Evolutionary conservation across 768 basidiomycete species (phyloP).

Genomic region (Boletellus emodensis): DNA sequence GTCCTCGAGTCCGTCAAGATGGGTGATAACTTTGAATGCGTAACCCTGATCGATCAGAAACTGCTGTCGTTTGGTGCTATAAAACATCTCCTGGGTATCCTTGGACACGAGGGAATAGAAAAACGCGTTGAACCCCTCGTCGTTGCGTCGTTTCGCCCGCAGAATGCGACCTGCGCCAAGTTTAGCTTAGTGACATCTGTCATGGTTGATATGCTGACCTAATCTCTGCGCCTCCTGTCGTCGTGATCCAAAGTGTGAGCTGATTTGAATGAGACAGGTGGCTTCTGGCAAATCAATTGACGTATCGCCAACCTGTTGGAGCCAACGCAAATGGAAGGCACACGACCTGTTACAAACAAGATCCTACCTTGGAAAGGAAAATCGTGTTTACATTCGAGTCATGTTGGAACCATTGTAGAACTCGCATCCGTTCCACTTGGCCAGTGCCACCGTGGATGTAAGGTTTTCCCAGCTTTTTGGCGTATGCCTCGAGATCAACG

Average conservation of each 20-base stretch:
- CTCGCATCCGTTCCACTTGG: slow-evolving; percentile 92
- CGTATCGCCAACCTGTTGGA: slow-evolving; percentile 85
- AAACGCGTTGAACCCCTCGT: slow-evolving; percentile 99
- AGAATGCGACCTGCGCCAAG: slow-evolving; percentile 75
- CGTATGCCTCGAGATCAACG: slow-evolving; percentile 64
- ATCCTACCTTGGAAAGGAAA: slow-evolving; percentile 87
- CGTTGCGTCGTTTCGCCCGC: slow-evolving; percentile 94
- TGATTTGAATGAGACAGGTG: slow-evolving; percentile 98
- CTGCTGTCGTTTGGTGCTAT: slow-evolving; percentile 97
- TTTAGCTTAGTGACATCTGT: slow-evolving; percentile 14
- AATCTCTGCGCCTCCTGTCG: slow-evolving; percentile 96
- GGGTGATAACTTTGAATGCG: slow-evolving; percentile 99
- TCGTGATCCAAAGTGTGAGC: slow-evolving; percentile 97
- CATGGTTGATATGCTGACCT: slow-evolving; percentile 45
- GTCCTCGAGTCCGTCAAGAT: slow-evolving; percentile 86
- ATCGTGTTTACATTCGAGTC: slow-evolving; percentile 96
- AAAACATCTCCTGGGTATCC: slow-evolving; percentile 99
- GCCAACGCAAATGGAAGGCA: slow-evolving; percentile 12
- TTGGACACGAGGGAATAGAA: slow-evolving; percentile 99
- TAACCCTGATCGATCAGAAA: slow-evolving; percentile 99
- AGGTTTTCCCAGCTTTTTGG: slow-evolving; percentile 86
- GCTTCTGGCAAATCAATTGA: slow-evolving; percentile 99
- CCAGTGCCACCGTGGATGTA: slow-evolving; percentile 97
- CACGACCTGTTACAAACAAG: slow-evolving; percentile 6
- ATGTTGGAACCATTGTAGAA: slow-evolving; percentile 93